Conservation (phyloP, 768 basidiomycete genomes). For the Sporobolomyces roseus region DNA sequence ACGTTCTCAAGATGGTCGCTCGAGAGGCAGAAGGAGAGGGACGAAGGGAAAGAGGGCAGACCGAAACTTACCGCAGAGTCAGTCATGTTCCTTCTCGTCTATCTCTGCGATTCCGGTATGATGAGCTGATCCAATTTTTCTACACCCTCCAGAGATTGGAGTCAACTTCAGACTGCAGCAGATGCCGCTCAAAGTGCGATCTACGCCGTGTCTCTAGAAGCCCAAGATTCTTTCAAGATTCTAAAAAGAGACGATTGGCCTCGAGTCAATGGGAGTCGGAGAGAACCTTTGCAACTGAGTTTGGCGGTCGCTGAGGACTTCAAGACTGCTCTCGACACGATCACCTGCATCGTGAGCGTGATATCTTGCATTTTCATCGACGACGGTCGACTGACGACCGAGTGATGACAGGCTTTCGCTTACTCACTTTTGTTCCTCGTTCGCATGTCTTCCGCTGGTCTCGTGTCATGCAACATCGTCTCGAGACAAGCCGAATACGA, state of each 20-base stretch:
- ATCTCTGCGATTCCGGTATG: not conserved
- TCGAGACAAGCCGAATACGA: slow-evolving; percentile 22
- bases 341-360: slow-evolving; percentile 30
- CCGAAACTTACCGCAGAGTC: slow-evolving; percentile 23
- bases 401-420: slow-evolving; percentile 17
- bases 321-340: slow-evolving; percentile 38
- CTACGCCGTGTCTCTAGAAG: slow-evolving; percentile 24
- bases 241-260: slow-evolving; percentile 24
- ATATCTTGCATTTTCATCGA: not conserved
- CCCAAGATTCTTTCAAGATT: slow-evolving; percentile 1
- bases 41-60: slow-evolving; percentile 31
- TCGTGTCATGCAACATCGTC: slow-evolving; percentile 31
- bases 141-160: slow-evolving; percentile 23
- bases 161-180: slow-evolving; percentile 19
- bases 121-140: not conserved
- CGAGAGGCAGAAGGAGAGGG: slow-evolving; percentile 27
- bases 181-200: slow-evolving; percentile 28
- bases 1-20: slow-evolving; percentile 32
- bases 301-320: slow-evolving; percentile 31
- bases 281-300: slow-evolving; percentile 20
- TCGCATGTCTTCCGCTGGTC: slow-evolving; percentile 32
- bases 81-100: not conserved
- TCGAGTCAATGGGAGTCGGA: not conserved
- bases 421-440: slow-evolving; percentile 37
- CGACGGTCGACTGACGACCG: too few species aligned